Evolutionary conservation across 495 filamentous ascomycete genomes (phyloP).

Genomic region (Entonaema liquescens): DNA sequence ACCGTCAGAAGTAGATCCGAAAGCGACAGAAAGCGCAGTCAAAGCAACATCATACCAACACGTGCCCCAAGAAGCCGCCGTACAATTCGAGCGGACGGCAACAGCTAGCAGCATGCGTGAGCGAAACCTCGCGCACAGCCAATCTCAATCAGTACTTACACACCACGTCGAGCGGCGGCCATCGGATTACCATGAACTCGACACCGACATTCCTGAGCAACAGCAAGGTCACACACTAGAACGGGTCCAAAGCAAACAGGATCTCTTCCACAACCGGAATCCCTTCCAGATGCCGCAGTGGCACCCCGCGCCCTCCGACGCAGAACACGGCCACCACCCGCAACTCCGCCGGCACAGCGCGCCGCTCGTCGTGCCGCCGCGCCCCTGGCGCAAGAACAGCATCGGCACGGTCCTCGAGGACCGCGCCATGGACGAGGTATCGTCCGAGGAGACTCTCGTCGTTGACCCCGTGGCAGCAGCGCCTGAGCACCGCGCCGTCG

Average conservation of each 20-base stretch:
- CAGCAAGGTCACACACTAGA: conserved; percentile 39
- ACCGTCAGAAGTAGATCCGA: conserved; percentile 11
- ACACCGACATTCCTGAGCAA: conserved; percentile 6
- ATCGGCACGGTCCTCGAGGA: conserved; percentile 32
- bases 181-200: conserved; percentile 21
- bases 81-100: conserved; percentile 58
- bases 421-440: conserved; percentile 27
- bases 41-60: conserved; percentile 39
- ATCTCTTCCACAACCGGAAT: conserved; percentile 24
- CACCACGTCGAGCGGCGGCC: conserved; percentile 42
- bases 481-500: conserved; percentile 45
- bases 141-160: conserved; percentile 51
- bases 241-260: conserved; percentile 28
- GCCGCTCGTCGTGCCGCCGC: background rate
- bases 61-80: conserved; percentile 57
- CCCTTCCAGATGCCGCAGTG: conserved; percentile 28
- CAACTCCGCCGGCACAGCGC: conserved; percentile 18
- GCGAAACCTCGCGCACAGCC: conserved; percentile 48
- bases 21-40: background rate
- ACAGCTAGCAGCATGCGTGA: conserved; percentile 52
- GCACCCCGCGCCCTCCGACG: background rate
- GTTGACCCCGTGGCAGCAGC: conserved; percentile 22
- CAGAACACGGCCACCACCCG: background rate
- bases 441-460: conserved; percentile 38
- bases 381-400: conserved; percentile 13